Evolutionary conservation across 1,284 basidiomycete genomes (phyloP).

Genomic region (Leccinum pallidistipes): DNA sequence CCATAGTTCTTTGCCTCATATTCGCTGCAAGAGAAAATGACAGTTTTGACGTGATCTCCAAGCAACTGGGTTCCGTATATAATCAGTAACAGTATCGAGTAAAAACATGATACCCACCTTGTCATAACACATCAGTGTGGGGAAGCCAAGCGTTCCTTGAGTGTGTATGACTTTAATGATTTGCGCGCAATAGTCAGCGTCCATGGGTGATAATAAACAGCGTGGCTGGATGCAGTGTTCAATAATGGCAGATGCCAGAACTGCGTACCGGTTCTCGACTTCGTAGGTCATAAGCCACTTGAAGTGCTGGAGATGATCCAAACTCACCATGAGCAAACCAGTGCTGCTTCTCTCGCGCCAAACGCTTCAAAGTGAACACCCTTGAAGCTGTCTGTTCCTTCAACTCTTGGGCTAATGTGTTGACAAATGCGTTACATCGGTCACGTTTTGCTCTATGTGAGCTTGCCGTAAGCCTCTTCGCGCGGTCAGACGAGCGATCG

Average conservation of each 20-base stretch:
- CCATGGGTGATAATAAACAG: slow-evolving; percentile 90
- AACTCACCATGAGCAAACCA: slow-evolving; percentile 83
- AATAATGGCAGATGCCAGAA: slow-evolving; percentile 65
- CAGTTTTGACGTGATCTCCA: slow-evolving; percentile 78
- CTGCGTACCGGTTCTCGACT: slow-evolving; percentile 49
- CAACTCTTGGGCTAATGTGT: slow-evolving; percentile 62
- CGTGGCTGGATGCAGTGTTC: slow-evolving; percentile 95
- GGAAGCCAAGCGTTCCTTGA: slow-evolving; percentile 85
- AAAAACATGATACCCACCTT: slow-evolving; percentile 49
- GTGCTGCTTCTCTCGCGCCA: slow-evolving; percentile 78
- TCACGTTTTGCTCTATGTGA: slow-evolving; percentile 62
- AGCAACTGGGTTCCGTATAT: slow-evolving; percentile 55
- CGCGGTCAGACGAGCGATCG: slow-evolving; percentile 64
- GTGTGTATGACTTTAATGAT: slow-evolving; percentile 88
- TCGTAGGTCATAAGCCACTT: slow-evolving; percentile 11
- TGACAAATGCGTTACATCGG: slow-evolving; percentile 56
- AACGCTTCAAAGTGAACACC: slow-evolving; percentile 72
- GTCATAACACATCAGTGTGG: slow-evolving; percentile 85
- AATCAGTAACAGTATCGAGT: slow-evolving; percentile 10
- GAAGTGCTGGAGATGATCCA: not conserved
- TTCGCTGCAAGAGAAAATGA: slow-evolving; percentile 93
- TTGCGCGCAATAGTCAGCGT: slow-evolving; percentile 92
- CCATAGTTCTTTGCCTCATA: slow-evolving; percentile 96
- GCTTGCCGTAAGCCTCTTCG: slow-evolving; percentile 51
- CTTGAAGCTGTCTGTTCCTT: slow-evolving; percentile 76